phyloP scores from a whole-genome alignment of 495 filamentous ascomycete genomes.

The Neurospora sp. region DNA sequence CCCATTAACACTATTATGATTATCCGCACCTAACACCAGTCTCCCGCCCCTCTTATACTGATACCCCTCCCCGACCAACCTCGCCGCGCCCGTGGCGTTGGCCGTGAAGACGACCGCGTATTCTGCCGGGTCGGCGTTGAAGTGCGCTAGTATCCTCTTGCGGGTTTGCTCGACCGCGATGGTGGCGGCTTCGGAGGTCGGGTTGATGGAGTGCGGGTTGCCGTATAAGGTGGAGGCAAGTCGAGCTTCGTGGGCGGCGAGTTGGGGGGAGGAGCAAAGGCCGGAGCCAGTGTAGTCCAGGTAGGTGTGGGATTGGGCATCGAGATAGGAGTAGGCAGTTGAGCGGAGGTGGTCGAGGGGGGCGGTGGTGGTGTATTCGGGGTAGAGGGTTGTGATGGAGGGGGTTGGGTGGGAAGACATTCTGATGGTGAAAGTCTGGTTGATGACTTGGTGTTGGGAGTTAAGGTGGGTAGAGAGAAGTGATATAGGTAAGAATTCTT shows the following conservation, averaged over 20 bases:
- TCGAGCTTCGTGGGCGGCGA: constrained; percentile 15
- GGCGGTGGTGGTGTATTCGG: constrained; percentile 18
- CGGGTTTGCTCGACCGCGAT: constrained; percentile 36
- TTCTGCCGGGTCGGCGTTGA: constrained; percentile 44
- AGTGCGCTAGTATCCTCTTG: constrained; percentile 38
- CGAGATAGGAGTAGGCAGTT: constrained; percentile 22
- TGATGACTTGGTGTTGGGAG: not conserved
- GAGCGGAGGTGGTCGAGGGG: constrained; percentile 17
- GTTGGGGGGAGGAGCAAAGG: constrained; percentile 17
- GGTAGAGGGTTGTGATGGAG: constrained; percentile 10
- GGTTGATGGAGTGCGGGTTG: constrained; percentile 50
- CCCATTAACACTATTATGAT: constrained; percentile 30
- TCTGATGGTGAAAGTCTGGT: not conserved
- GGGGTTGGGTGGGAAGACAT: not conserved
- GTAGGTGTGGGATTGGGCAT: constrained; percentile 23
- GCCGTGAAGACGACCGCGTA: constrained; percentile 54
- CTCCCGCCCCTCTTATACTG: constrained; percentile 9
- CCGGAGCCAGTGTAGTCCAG: constrained; percentile 29
- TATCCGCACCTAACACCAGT: constrained; percentile 20
- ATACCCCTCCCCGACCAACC: constrained; percentile 43
- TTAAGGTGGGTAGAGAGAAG: not conserved
- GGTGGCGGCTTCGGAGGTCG: constrained; percentile 39
- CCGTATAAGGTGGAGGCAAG: constrained; percentile 34
- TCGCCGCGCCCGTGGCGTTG: constrained; percentile 51
- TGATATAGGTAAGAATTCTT: not conserved